Evolutionary conservation across 2,329 filamentous ascomycete species (phyloP).

Genomic region (Raffaelea albimanens): DNA sequence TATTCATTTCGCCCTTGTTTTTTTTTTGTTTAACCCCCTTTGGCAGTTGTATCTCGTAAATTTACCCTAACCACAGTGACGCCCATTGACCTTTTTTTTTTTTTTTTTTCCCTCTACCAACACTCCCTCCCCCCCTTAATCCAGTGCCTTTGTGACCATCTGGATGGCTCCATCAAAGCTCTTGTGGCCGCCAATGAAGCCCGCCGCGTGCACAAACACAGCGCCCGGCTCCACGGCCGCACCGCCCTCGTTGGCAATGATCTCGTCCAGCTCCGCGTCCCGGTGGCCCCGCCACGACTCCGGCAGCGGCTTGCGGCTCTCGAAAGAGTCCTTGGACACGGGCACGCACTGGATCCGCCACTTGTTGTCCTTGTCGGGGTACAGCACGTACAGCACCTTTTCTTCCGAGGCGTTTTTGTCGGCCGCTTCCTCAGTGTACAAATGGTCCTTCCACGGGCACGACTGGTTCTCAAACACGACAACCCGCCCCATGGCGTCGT

Average conservation of each 20-base stretch:
- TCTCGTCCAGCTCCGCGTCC: slow-evolving; percentile 71
- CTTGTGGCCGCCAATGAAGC: slow-evolving; percentile 94
- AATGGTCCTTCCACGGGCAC: slow-evolving; percentile 93
- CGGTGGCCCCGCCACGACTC: slow-evolving; percentile 87
- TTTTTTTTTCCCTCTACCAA: not conserved
- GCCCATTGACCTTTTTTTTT: not conserved
- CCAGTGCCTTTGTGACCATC: slow-evolving; percentile 73
- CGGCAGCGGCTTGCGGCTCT: slow-evolving; percentile 83
- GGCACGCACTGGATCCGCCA: slow-evolving; percentile 95
- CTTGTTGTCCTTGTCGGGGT: slow-evolving; percentile 56
- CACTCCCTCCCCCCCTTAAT: slow-evolving; percentile 9
- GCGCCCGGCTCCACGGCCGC: slow-evolving; percentile 64
- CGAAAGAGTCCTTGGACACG: slow-evolving; percentile 73
- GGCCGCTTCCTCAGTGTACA: slow-evolving; percentile 60
- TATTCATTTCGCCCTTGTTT: too few relatives aligned
- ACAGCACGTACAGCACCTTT: not conserved
- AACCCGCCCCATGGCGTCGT: slow-evolving; percentile 56
- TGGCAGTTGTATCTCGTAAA: too few relatives aligned
- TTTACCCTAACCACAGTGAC: too few relatives aligned
- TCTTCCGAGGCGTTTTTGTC: slow-evolving; percentile 29
- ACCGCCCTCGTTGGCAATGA: slow-evolving; percentile 53
- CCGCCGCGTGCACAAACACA: slow-evolving; percentile 88
- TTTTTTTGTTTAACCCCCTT: too few relatives aligned
- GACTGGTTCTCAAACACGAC: slow-evolving; percentile 69
- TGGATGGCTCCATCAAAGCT: slow-evolving; percentile 78